Base-by-base conservation (phyloP, 192 early-diverging fungal species). In the Obelidium mucronatum region DNA sequence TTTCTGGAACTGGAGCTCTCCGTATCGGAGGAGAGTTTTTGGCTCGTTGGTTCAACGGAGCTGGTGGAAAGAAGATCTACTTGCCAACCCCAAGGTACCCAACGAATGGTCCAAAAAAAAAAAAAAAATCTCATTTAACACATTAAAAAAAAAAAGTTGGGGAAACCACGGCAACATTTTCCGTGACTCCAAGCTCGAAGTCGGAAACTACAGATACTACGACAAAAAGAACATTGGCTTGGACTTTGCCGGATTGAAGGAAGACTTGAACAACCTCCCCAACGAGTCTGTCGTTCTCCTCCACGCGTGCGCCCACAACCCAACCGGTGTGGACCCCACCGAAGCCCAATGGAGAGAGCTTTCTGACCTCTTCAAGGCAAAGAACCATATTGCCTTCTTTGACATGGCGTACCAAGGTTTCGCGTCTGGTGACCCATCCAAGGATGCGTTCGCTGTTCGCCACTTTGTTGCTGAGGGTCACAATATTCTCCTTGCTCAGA, bases 331-430 rank as follows among this genome's bases (percentile, higher is more conserved):
- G 26, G 98, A 99, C 86, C 98, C 98, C 37, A 95, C 94, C 36
- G 78, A 81, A 28, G 93, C 85, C 66, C 96, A 99, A 81, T 99
- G 98, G 98, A 83, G 86, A 61, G 84, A 95, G 79, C 92, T 99
- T 77, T 91, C 92, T 70, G 71, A 90, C 65, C 86, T 92, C 51
- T 82, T 94, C 48, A 91, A 96, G 81, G 74, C 77, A 62, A 88
- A 88, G 72, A 85, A 89, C 22, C 96, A 97, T 87, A 89, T 96
- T 66, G 84, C 92, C 48, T 99, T 98, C 91, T 99, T 99, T 70
- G 98, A 99, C 82, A 96, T 96, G 94, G 98, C 98, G 30, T 99
- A 99, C 89, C 97, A 98, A 89, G 98, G 98, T 40, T 99, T 99
- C 79, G 98, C 98, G 22, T 97, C 96, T 5, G 98, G 98, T 69